Base-by-base conservation (phyloP, 768 basidiomycete species). In the Dacryopinax primogenitus region DNA sequence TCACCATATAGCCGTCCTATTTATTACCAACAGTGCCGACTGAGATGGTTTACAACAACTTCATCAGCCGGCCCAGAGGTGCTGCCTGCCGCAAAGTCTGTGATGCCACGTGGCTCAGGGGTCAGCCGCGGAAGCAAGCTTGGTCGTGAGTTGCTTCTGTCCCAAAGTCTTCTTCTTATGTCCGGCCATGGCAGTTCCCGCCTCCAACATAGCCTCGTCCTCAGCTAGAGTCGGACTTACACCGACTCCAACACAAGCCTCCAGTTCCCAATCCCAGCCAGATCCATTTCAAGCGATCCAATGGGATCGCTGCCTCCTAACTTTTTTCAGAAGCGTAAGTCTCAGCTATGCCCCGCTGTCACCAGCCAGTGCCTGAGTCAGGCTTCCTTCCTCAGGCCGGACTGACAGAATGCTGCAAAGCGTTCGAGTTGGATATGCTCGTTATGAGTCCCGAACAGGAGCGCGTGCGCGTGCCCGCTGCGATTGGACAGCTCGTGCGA, bases 391-490 rank as follows among this genome's bases (percentile, higher is more conserved):
- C 13, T n/a, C 32, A 37, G 63, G 34, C 41, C 21, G 63, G 33
- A 3, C 26, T 63, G 21, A 63, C 63, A 41, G 36, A 37, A 64
- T 64, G 36, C 63, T 64, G 63, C 45, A 77, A 76, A 36, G 88
- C 85, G 0, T 83, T 90, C 58, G 83, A 87, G 68, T 74, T 78
- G n/a, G 88, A 90, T 70, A 80, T 89, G 76, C 71, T 89, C 3
- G 79, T 87, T n/a, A 73, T 89, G 75, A 89, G 83, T 67, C 71
- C 78, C 0, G 81, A 82, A 1, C 87, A 84, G 81, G 88, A 89
- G 73, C 77, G 77, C 36, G 76, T 77, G 65, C 78, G 75, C n/a
- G 76, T 88, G 6, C 82, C 83, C 11, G 74, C 71, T 0, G 86
- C 86, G 2, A 73, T 90, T 33, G 74, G 75, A 2, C 78, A 80